Evolutionary conservation across 1,284 basidiomycete species (phyloP), one percentile per base, ranked within the genome.

Genomic region (Ustilago trichophora): DNA sequence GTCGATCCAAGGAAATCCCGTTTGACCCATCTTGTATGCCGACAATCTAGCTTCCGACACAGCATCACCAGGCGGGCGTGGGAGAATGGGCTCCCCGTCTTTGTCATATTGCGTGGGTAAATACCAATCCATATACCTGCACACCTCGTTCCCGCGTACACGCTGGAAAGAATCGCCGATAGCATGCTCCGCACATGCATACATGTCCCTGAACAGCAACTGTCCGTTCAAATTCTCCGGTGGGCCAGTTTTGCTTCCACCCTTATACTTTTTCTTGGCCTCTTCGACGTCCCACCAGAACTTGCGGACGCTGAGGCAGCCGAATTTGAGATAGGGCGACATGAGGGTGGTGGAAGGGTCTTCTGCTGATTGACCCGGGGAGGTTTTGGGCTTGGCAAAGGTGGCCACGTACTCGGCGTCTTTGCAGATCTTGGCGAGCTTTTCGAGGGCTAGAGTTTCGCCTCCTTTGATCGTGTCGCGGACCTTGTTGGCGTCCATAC

Each of bases 361-460:
- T 19, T 55, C 52, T 6, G 70, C 51, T 8, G 64, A 68, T 15
- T 64, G 34, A 0, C 63, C 49, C 2, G 75, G 75, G 1, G 69
- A 68, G 1, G 85, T 85, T 51, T 84, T 79, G 8, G 85, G 84
- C 75, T 87, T 87, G 22, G 83, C 83, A 73, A 87, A 86, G 13
- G 79, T 82, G 6, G 83, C 83, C 12, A 84, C 82, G 51, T 82
- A 78, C 19, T 73, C 72, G 22, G 72, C 67, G 52, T 85, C 80
- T 19, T 79, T 74, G 57, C 84, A 81, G 72, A 84, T 85, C 15
- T 68, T 73, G 13, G 72, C 74, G 26, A 85, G 81, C 19, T 83
- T 75, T 37, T 76, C 57, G 34, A 84, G 75, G 4, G 83, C 86
- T 64, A 83, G 80, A 18, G 74, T 80, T 63, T 86, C 85, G 6